Evolutionary conservation across 164 flowering plant species (phyloP).

Genomic region (Vitis vinifera): ASM3070453v1 NC_081805.1:4596001-4596500

Average conservation of each 20-base stretch:
- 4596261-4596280: background rate
- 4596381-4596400: no score
- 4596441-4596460: no score
- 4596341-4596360: no score
- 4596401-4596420: no score
- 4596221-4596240: constrained; percentile 10
- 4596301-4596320: background rate
- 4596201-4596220: constrained; percentile 83
- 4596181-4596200: constrained; percentile 94
- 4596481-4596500: no score
- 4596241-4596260: background rate
- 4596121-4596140: background rate
- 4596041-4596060: background rate
- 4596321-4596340: background rate
- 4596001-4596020: no score
- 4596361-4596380: no score
- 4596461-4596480: no score
- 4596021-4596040: no score
- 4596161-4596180: constrained; percentile 94
- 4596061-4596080: background rate
- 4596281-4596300: background rate
- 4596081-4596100: background rate
- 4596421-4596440: no score
- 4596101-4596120: background rate
- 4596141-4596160: constrained; percentile 46